Conservation (phyloP, 1,284 basidiomycete genomes). For the Cryptococcus sp. region DNA sequence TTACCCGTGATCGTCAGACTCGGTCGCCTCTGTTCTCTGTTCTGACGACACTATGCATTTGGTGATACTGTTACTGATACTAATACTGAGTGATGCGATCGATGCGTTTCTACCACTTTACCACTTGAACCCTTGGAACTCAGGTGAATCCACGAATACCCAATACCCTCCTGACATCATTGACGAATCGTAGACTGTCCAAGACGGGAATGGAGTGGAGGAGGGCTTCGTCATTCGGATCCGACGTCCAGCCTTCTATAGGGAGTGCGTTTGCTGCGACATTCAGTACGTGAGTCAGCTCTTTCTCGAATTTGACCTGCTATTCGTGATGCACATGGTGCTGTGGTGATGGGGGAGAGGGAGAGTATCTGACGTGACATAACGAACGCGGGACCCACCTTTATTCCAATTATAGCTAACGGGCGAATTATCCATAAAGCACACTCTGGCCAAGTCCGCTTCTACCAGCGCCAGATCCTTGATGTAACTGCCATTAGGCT, state of each 20-base stretch:
- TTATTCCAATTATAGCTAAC: slow-evolving; percentile 89
- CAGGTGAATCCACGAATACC: slow-evolving; percentile 63
- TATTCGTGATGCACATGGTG: not conserved
- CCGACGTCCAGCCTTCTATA: slow-evolving; percentile 98
- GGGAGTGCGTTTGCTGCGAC: slow-evolving; percentile 89
- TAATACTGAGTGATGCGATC: too few species aligned
- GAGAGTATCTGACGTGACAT: not conserved
- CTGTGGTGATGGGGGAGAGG: not conserved
- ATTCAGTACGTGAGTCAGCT: not conserved
- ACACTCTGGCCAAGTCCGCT: slow-evolving; percentile 82
- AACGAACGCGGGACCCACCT: slow-evolving; percentile 60
- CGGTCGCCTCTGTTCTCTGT: too few species aligned
- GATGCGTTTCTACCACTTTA: not conserved
- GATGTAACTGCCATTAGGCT: slow-evolving; percentile 89
- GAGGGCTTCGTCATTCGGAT: slow-evolving; percentile 93
- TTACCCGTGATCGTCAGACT: too few species aligned
- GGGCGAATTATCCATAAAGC: slow-evolving; percentile 95
- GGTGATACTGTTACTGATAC: too few species aligned
- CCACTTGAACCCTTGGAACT: not conserved
- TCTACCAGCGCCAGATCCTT: slow-evolving; percentile 91
- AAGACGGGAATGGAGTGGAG: slow-evolving; percentile 93
- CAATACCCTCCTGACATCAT: slow-evolving; percentile 88
- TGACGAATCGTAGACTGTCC: slow-evolving; percentile 92
- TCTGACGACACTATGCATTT: too few species aligned
- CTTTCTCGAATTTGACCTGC: not conserved